phyloP scores from a whole-genome alignment of 257 asterid genomes.

The Penstemon davidsonii region DNA sequence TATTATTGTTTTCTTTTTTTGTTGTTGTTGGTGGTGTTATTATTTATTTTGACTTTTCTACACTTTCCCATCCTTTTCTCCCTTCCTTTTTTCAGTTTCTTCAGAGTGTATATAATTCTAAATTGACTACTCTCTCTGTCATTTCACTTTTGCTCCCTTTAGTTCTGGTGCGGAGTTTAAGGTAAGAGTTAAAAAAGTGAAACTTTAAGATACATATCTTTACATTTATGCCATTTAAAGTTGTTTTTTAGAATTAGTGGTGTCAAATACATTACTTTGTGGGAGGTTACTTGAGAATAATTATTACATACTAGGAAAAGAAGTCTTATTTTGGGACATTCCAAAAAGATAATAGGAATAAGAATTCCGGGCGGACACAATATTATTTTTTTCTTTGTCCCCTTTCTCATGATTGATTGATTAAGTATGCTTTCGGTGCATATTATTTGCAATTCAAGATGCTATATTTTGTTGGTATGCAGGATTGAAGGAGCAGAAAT shows the following conservation, averaged over 20 bases:
- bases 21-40: neutral
- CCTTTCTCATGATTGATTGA: neutral
- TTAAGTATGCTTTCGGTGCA: neutral
- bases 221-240: too few relatives aligned
- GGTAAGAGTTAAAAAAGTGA: too few relatives aligned
- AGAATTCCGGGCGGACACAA: too few relatives aligned
- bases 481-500: constrained; percentile 99
- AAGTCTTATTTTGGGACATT: too few relatives aligned
- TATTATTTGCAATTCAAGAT: constrained; percentile 14
- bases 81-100: neutral
- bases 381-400: neutral
- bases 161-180: too few relatives aligned
- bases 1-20: too few relatives aligned
- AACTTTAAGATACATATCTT: too few relatives aligned
- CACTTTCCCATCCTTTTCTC: neutral
- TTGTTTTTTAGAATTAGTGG: too few relatives aligned
- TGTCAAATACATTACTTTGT: too few relatives aligned
- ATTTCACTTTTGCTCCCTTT: neutral
- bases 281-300: too few relatives aligned
- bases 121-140: neutral
- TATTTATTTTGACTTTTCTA: neutral
- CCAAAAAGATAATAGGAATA: too few relatives aligned
- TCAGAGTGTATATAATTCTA: neutral
- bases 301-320: too few relatives aligned
- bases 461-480: constrained; percentile 26